Evolutionary conservation across 257 asterid species (phyloP).

Genomic region (Przewalskia tangutica): DNA sequence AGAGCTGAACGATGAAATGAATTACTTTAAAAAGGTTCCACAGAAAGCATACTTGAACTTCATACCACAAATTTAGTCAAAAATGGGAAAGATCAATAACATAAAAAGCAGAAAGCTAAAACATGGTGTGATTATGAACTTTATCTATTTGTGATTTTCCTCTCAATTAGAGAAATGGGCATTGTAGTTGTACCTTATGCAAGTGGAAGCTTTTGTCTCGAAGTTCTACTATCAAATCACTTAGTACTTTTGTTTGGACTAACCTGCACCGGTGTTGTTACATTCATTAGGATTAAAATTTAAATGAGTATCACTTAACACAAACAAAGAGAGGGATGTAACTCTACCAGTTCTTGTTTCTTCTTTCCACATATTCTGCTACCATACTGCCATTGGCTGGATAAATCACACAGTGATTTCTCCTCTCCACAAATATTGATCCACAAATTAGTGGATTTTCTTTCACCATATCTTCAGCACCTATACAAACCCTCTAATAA

Average conservation of each 20-base stretch:
- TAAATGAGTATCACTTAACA: neutral
- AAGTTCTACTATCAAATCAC: conserved; percentile 19
- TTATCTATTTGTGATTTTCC: neutral
- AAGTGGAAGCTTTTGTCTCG: conserved; percentile 21
- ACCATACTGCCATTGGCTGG: conserved; percentile 12
- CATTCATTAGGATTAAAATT: neutral
- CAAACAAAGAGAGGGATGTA: neutral
- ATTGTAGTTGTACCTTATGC: conserved; percentile 11
- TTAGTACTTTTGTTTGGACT: conserved; percentile 7
- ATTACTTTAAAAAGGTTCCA: neutral
- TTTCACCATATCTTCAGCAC: neutral
- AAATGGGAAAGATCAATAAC: neutral
- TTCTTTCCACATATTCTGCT: conserved; percentile 17
- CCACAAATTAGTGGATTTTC: neutral
- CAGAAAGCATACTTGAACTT: neutral
- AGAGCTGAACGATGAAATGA: conserved; percentile 10
- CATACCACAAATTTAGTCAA: neutral
- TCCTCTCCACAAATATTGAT: conserved; percentile 7
- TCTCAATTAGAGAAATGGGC: neutral
- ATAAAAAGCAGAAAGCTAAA: neutral
- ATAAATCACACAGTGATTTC: conserved; percentile 11
- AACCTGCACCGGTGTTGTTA: conserved; percentile 6
- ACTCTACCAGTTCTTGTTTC: conserved; percentile 18
- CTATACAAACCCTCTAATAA: neutral
- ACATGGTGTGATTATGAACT: neutral